Evolutionary conservation across 2,329 filamentous ascomycete genomes (phyloP).

Genomic region (Beauveria varroae): DNA sequence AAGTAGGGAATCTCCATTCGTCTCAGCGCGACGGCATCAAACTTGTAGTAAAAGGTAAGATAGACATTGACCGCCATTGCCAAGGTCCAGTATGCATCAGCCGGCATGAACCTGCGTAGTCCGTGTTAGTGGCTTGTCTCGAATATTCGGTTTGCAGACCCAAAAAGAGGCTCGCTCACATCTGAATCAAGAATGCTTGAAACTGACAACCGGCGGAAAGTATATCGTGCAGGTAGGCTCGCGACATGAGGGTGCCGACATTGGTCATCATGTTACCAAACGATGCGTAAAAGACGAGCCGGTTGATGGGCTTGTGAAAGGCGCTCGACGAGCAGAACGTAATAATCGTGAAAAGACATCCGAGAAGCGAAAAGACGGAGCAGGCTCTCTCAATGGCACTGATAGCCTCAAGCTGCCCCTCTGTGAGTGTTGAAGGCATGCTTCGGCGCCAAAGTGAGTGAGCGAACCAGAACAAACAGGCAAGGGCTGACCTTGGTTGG

Average conservation of each 20-base stretch:
- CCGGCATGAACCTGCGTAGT: slow-evolving; percentile 65
- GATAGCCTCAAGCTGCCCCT: slow-evolving; percentile 44
- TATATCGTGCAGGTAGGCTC: slow-evolving; percentile 44
- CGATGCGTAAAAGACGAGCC: slow-evolving; percentile 75
- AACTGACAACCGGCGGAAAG: slow-evolving; percentile 56
- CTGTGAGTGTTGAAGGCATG: slow-evolving; percentile 10
- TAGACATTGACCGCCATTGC: slow-evolving; percentile 82
- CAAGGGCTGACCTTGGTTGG: not conserved
- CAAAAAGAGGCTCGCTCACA: slow-evolving; percentile 43
- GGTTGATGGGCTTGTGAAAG: slow-evolving; percentile 83
- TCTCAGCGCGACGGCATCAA: slow-evolving; percentile 55
- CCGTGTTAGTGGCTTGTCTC: not conserved
- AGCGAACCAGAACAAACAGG: not conserved
- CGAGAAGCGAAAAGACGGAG: slow-evolving; percentile 63
- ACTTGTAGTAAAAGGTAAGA: slow-evolving; percentile 71
- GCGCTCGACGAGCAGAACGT: slow-evolving; percentile 61
- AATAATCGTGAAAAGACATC: slow-evolving; percentile 62
- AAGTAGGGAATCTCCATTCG: slow-evolving; percentile 66
- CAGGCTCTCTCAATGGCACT: slow-evolving; percentile 58
- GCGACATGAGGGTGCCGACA: slow-evolving; percentile 66
- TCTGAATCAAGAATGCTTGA: slow-evolving; percentile 75
- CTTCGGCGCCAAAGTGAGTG: not conserved
- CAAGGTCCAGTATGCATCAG: slow-evolving; percentile 69
- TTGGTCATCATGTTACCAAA: slow-evolving; percentile 76
- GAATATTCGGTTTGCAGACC: not conserved